A percentile compares a stretch with the other conserved stretches of the same genome.
phyloP scores from a whole-genome alignment of 148 eudicot genomes.

The Fallopia convolvulus region DNA sequence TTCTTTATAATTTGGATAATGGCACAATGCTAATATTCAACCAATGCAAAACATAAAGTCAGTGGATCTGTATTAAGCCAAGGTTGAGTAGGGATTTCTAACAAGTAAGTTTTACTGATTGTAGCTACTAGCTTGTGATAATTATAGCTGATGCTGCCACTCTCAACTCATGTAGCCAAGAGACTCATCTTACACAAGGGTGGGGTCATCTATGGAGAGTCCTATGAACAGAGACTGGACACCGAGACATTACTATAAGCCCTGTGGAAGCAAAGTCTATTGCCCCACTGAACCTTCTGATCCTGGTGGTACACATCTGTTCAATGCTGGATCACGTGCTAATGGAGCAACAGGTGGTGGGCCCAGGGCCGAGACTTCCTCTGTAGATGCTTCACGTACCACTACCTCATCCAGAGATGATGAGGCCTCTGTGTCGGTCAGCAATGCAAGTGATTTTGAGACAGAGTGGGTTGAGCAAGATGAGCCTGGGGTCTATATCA shows the following conservation, averaged over 20 bases:
- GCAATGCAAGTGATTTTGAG: conserved; percentile 91
- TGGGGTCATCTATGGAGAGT: conserved; percentile 58
- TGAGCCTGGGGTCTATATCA: conserved; percentile 87
- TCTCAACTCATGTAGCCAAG: conserved; percentile 36
- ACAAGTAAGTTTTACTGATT: not conserved
- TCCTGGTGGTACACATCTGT: conserved; percentile 18
- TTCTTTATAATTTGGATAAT: no score
- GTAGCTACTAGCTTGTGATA: not conserved
- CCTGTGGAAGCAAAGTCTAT: conserved; percentile 44
- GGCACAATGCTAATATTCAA: not conserved
- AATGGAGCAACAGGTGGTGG: conserved; percentile 21
- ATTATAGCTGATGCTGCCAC: not conserved
- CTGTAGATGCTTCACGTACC: conserved; percentile 76
- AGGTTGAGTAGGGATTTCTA: not conserved
- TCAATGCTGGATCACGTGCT: conserved; percentile 10
- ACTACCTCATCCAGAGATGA: conserved; percentile 71
- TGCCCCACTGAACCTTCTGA: conserved; percentile 52
- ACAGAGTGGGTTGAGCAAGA: conserved; percentile 94
- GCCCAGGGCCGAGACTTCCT: conserved; percentile 37
- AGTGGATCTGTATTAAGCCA: not conserved
- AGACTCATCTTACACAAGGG: conserved; percentile 76
- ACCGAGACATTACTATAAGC: conserved; percentile 60
- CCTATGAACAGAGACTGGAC: conserved; percentile 47
- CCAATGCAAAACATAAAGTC: not conserved
- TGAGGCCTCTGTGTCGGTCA: conserved; percentile 66